A percentile compares a stretch with the other conserved stretches of the same genome.
These are phyloP conservation scores for Beverwykella pulmonaria DNA, from an alignment of 495 filamentous ascomycete genomes.

Conservation along the genomic window DNA sequence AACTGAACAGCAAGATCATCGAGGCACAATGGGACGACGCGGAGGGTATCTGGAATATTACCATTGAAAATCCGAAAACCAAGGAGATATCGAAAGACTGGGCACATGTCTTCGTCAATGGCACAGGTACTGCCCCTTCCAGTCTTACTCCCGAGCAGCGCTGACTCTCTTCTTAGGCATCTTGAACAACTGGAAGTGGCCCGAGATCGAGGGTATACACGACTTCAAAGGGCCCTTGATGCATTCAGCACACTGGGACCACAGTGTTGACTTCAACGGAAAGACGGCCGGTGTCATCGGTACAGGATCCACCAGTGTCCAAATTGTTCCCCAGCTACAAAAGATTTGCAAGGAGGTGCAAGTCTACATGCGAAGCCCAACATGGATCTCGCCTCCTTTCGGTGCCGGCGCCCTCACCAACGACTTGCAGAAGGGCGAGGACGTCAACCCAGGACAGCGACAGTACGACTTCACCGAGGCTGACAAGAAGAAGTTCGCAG, in stretches of 20 bases:
- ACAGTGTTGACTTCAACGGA: constrained; percentile 54
- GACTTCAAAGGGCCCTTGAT: constrained; percentile 38
- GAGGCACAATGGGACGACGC: constrained; percentile 40
- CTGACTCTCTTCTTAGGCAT: constrained; percentile 30
- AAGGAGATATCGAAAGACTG: constrained; percentile 29
- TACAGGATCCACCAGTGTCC: constrained; percentile 41
- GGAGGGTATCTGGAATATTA: constrained; percentile 37
- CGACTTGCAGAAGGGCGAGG: constrained; percentile 31
- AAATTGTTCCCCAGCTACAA: constrained; percentile 40
- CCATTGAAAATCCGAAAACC: constrained; percentile 30
- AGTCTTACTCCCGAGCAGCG: not conserved
- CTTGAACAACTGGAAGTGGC: constrained; percentile 42
- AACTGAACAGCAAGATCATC: constrained; percentile 42
- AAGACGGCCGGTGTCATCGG: constrained; percentile 64
- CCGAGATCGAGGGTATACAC: constrained; percentile 37
- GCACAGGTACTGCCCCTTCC: constrained; percentile 20
- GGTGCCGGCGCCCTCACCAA: constrained; percentile 29
- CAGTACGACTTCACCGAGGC: constrained; percentile 43
- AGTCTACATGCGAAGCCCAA: constrained; percentile 38
- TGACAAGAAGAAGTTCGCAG: constrained; percentile 43
- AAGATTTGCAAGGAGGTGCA: constrained; percentile 38
- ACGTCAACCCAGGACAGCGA: constrained; percentile 38
- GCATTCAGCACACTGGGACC: constrained; percentile 62
- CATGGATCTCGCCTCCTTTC: constrained; percentile 41
- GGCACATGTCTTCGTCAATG: constrained; percentile 43